phyloP scores from a whole-genome alignment of 495 filamentous ascomycete species.

The Annulohypoxylon moriforme region DNA sequence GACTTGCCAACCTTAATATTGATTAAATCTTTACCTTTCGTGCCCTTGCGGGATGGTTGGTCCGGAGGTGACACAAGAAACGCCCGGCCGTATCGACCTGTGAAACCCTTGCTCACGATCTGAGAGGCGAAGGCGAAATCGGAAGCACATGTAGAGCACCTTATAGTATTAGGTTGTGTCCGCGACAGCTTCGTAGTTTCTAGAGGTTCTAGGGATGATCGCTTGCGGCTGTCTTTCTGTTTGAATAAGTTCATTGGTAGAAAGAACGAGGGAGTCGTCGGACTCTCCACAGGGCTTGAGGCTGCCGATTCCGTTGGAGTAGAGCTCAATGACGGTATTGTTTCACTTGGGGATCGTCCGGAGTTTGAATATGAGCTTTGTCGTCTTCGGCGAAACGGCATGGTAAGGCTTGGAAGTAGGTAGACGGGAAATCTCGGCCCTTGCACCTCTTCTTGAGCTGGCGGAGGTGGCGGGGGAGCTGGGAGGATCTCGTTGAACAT shows the following conservation, averaged over 20 bases:
- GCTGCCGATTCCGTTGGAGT: constrained; percentile 48
- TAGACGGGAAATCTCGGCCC: constrained; percentile 56
- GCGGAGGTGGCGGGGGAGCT: constrained; percentile 29
- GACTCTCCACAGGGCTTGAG: constrained; percentile 33
- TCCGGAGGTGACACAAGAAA: constrained; percentile 78
- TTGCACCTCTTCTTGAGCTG: constrained; percentile 17
- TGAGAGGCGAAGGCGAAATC: constrained; percentile 81
- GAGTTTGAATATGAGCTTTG: constrained; percentile 22
- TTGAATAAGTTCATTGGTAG: constrained; percentile 28
- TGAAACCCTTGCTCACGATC: constrained; percentile 92
- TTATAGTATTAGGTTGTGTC: constrained; percentile 63
- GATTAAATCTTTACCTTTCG: constrained; percentile 47
- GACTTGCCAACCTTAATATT: constrained; percentile 62
- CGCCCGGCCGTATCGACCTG: constrained; percentile 90
- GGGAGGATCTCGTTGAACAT: constrained; percentile 42
- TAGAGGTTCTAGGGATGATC: constrained; percentile 16
- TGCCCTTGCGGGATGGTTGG: constrained; percentile 37
- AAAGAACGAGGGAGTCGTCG: constrained; percentile 34
- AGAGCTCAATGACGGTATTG: constrained; percentile 46
- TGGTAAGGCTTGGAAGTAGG: constrained; percentile 59
- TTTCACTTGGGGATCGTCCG: constrained; percentile 17
- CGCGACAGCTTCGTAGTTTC: constrained; percentile 44
- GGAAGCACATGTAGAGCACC: constrained; percentile 76
- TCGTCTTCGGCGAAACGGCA: constrained; percentile 57
- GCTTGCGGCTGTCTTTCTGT: constrained; percentile 19